Evolutionary conservation across 768 basidiomycete species (phyloP).

Genomic region (Russula sp.): DNA sequence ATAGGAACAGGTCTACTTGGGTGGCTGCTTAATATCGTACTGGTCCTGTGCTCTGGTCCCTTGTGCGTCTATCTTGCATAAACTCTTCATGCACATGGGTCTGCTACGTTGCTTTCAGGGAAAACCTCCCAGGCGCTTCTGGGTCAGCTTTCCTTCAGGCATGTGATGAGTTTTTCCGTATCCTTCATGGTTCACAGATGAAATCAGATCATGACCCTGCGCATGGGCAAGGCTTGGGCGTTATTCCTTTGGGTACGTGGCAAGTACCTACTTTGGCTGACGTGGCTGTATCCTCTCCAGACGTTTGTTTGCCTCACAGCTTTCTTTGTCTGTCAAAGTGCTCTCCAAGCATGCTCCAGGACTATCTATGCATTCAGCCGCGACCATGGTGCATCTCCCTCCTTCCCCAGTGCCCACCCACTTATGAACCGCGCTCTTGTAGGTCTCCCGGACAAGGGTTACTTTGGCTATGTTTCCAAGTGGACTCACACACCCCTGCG

Average conservation of each 20-base stretch:
- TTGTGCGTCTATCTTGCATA: slow-evolving; percentile 39
- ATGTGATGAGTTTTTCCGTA: not conserved
- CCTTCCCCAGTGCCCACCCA: not conserved
- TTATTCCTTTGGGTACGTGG: slow-evolving; percentile 66
- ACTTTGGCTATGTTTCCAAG: slow-evolving; percentile 62
- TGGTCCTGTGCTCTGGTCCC: slow-evolving; percentile 78
- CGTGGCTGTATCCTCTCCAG: slow-evolving; percentile 30
- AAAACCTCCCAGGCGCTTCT: slow-evolving; percentile 60
- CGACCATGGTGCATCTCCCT: slow-evolving; percentile 49
- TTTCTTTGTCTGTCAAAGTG: slow-evolving; percentile 78
- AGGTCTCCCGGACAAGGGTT: slow-evolving; percentile 75
- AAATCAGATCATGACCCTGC: slow-evolving; percentile 59
- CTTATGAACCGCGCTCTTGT: slow-evolving; percentile 8
- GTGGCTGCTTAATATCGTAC: slow-evolving; percentile 82
- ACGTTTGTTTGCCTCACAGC: slow-evolving; percentile 78
- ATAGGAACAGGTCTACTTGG: slow-evolving; percentile 73
- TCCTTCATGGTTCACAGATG: not conserved
- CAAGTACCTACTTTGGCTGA: not conserved
- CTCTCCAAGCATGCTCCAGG: slow-evolving; percentile 76
- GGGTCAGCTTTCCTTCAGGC: slow-evolving; percentile 69
- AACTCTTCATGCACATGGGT: not conserved
- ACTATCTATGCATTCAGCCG: slow-evolving; percentile 83
- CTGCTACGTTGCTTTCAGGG: slow-evolving; percentile 33
- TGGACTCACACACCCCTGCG: slow-evolving; percentile 69
- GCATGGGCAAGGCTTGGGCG: slow-evolving; percentile 72